Evolutionary conservation across 2,329 filamentous ascomycete species (phyloP), one percentile per base, ranked within the genome.

Genomic region (Plenodomus lindquistii): DNA sequence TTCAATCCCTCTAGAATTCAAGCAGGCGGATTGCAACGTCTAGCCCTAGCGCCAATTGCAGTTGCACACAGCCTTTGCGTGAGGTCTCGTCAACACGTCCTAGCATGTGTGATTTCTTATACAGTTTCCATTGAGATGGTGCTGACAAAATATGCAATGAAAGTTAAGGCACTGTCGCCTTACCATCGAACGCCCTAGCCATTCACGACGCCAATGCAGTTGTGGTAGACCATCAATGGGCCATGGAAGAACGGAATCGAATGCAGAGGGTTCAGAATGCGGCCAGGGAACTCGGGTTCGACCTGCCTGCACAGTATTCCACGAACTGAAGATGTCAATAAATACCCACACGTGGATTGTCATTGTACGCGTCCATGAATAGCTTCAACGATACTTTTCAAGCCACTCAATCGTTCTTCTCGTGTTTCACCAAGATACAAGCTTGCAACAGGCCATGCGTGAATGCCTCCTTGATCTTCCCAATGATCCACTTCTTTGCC

Each of bases 381-480:
- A 22, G 62, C 60, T n/a, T 63, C 60, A 9, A 76, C 75, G 44
- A 81, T 75, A 36, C 73, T 67, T 42, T 71, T 70, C 40, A 82
- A 48, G 3, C 80, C 80, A 51, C 75, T 71, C 42, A 79, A 60
- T 42, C 80, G 64, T 49, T 77, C 76, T 7, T 75, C 70, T 42
- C 70, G 72, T 6, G 69, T 75, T 46, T 77, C 75, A 7, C 78
- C 78, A 18, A 85, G 61, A 64, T 84, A 85, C 16, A 85, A 64
- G 52, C 77, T 77, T 9, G 86, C 87, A 17, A 95, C 86, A 0
- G 89, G 89, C 91, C 90, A 95, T 10, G 86, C 89, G 70, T 95
- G 90, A 48, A 94, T 85, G 2, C 84, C 85, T 13, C 83, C 86
- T 21, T 78, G 73, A 57, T 89, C 84, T 62, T 84, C 82, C 60